A percentile compares a stretch with the other conserved stretches of the same genome.
phyloP scores from a whole-genome alignment of 2,329 filamentous ascomycete species.

The Monosporascus sp. region DNA sequence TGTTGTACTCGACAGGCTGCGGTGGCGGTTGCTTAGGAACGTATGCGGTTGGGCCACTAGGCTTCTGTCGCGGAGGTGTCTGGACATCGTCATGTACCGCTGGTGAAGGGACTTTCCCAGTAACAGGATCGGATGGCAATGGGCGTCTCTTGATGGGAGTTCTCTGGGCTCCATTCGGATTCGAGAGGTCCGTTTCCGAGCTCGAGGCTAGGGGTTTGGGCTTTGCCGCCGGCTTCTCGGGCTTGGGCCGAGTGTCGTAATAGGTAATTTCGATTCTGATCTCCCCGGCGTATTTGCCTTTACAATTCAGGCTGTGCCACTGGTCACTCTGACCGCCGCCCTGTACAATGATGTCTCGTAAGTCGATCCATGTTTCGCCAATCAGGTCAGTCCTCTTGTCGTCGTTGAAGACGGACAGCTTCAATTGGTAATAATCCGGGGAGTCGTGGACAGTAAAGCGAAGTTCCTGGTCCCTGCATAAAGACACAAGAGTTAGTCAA shows the following conservation, averaged over 20 bases:
- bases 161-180: slow-evolving; percentile 26
- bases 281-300: slow-evolving; percentile 93
- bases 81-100: slow-evolving; percentile 38
- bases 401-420: slow-evolving; percentile 95
- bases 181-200: slow-evolving; percentile 23
- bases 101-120: slow-evolving; percentile 43
- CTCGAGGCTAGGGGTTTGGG: slow-evolving; percentile 38
- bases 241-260: slow-evolving; percentile 84
- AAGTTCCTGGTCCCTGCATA: slow-evolving; percentile 86
- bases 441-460: slow-evolving; percentile 96
- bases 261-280: slow-evolving; percentile 93
- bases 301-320: slow-evolving; percentile 85
- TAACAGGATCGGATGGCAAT: slow-evolving; percentile 72
- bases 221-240: slow-evolving; percentile 62
- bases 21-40: slow-evolving; percentile 49
- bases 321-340: slow-evolving; percentile 92
- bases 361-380: slow-evolving; percentile 85
- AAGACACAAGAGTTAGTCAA: slow-evolving; percentile 12
- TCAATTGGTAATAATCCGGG: slow-evolving; percentile 91
- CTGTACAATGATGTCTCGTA: slow-evolving; percentile 73
- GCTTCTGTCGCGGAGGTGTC: slow-evolving; percentile 43
- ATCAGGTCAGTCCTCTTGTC: slow-evolving; percentile 97
- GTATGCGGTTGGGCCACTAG: slow-evolving; percentile 35
- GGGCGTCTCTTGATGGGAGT: slow-evolving; percentile 76
- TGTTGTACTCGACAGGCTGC: slow-evolving; percentile 48